Conservation (phyloP, 1,139 yeast genomes). For the Debaryomycetaceae sp. region DNA sequence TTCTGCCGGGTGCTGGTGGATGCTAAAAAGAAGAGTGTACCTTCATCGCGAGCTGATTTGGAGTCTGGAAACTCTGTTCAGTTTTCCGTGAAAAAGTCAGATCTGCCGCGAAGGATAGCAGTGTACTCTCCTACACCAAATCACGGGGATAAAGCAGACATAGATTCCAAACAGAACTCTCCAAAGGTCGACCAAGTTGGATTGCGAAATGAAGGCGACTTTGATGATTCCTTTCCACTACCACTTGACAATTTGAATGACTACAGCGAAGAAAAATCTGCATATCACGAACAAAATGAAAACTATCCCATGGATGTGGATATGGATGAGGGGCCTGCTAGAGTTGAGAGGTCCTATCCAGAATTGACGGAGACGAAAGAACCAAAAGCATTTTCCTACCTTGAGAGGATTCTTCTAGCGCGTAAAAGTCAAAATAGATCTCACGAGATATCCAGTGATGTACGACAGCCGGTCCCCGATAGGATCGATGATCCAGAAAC, state of each 20-base stretch:
- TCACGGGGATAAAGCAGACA: not conserved
- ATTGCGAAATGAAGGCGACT: slow-evolving; percentile 8
- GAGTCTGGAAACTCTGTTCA: not conserved
- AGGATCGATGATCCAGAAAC: not conserved
- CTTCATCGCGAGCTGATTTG: not conserved
- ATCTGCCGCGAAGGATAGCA: not conserved
- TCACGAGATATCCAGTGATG: not conserved
- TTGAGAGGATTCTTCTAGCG: slow-evolving; percentile 28
- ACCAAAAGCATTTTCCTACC: slow-evolving; percentile 21
- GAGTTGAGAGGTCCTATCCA: too few relatives aligned
- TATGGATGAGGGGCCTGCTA: not conserved
- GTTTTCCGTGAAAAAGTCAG: not conserved
- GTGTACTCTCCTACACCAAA: not conserved
- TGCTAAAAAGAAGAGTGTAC: slow-evolving; percentile 8
- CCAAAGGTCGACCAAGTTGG: not conserved
- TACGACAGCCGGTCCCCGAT: not conserved
- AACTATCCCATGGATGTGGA: not conserved
- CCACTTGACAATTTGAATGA: slow-evolving; percentile 14
- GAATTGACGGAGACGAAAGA: not conserved
- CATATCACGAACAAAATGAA: not conserved
- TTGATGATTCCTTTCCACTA: slow-evolving; percentile 25
- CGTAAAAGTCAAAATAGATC: slow-evolving; percentile 2
- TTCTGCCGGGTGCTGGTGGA: slow-evolving; percentile 30
- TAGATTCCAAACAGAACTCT: not conserved
- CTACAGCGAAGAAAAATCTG: slow-evolving; percentile 5